phyloP scores from a whole-genome alignment of 1,284 basidiomycete genomes.

The Flammula alnicola region DNA sequence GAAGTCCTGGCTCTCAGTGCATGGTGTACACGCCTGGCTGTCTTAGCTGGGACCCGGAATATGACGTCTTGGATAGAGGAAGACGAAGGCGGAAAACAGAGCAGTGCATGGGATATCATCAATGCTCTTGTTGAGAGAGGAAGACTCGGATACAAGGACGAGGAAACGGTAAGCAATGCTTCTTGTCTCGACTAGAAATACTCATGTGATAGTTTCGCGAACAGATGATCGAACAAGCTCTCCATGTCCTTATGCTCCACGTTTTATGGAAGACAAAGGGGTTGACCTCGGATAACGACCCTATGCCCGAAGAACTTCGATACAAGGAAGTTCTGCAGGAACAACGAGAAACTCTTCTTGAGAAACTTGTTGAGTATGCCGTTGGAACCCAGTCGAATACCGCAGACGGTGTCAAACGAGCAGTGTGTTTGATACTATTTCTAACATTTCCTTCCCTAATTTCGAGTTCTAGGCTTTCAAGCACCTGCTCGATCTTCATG shows the following conservation, averaged over 20 bases:
- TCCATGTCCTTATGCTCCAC: slow-evolving; percentile 80
- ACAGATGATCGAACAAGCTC: slow-evolving; percentile 86
- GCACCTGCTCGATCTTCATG: slow-evolving; percentile 79
- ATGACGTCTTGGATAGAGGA: slow-evolving; percentile 86
- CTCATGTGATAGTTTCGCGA: background rate
- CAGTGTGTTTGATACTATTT: slow-evolving; percentile 53
- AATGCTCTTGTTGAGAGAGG: slow-evolving; percentile 85
- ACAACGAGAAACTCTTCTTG: slow-evolving; percentile 72
- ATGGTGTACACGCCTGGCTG: slow-evolving; percentile 74
- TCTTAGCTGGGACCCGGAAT: slow-evolving; percentile 75
- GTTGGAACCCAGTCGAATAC: slow-evolving; percentile 86
- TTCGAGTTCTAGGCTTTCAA: slow-evolving; percentile 75
- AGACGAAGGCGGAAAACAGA: slow-evolving; percentile 87
- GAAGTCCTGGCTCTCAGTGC: slow-evolving; percentile 77
- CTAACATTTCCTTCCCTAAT: slow-evolving; percentile 7
- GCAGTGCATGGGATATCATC: slow-evolving; percentile 87
- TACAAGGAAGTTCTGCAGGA: slow-evolving; percentile 57
- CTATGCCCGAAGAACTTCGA: slow-evolving; percentile 58
- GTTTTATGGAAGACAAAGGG: slow-evolving; percentile 83
- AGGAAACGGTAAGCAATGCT: slow-evolving; percentile 68
- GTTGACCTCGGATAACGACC: slow-evolving; percentile 51
- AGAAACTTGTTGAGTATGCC: slow-evolving; percentile 81
- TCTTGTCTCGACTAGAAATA: slow-evolving; percentile 4
- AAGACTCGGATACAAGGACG: slow-evolving; percentile 86
- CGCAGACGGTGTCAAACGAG: slow-evolving; percentile 76